Evolutionary conservation across 2,329 filamentous ascomycete genomes (phyloP).

Genomic region (Phoma sp.): DNA sequence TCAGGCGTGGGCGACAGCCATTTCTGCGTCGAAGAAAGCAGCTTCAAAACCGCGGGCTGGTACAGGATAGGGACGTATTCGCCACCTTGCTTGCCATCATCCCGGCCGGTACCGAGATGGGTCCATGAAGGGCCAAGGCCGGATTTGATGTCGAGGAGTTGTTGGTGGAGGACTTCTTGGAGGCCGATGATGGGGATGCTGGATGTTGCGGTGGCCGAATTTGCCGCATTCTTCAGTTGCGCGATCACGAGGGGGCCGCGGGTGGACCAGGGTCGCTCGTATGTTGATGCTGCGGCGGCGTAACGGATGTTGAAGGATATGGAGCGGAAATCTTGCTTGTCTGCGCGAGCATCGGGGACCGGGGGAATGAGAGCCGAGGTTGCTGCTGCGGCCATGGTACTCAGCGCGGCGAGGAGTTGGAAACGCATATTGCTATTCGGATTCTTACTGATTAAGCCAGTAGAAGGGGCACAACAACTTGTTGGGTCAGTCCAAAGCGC

Average conservation of each 20-base stretch:
- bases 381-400: not conserved
- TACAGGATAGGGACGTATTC: conserved; percentile 85
- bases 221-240: conserved; percentile 62
- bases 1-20: conserved; percentile 81
- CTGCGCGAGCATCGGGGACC: too few relatives aligned
- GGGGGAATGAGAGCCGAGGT: too few relatives aligned
- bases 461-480: too few relatives aligned
- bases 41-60: conserved; percentile 64
- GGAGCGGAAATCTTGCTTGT: conserved; percentile 48
- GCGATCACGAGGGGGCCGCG: conserved; percentile 61
- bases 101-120: conserved; percentile 69
- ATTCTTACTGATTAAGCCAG: too few relatives aligned
- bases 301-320: conserved; percentile 71
- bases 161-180: conserved; percentile 70
- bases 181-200: conserved; percentile 66
- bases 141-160: conserved; percentile 65
- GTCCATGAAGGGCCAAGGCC: conserved; percentile 60
- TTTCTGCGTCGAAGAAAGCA: conserved; percentile 66
- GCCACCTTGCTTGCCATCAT: conserved; percentile 68
- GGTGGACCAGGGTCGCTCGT: conserved; percentile 66
- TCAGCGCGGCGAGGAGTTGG: not conserved
- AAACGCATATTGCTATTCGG: too few relatives aligned
- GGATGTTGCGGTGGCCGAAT: conserved; percentile 55
- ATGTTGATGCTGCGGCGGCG: conserved; percentile 57
- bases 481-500: too few relatives aligned